phyloP scores from a whole-genome alignment of 371 early-diverging fungal genomes.

The Mortierella sp. region DNA sequence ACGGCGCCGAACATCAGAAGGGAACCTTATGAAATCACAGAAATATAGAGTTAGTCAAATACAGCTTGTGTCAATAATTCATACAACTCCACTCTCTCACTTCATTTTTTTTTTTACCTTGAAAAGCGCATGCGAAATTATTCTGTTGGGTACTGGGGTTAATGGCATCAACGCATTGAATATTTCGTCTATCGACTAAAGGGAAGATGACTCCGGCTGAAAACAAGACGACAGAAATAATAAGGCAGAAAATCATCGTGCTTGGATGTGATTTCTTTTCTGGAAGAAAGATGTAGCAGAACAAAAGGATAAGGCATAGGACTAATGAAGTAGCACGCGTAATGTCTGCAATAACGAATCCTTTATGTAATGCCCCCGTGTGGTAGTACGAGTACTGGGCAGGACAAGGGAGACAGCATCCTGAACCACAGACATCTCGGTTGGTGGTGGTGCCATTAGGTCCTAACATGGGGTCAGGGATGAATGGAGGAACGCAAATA shows the following conservation, averaged over 20 bases:
- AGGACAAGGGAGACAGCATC: slow-evolving; percentile 42
- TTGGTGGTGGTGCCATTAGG: slow-evolving; percentile 15
- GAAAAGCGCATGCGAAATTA: slow-evolving; percentile 72
- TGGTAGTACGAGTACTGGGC: slow-evolving; percentile 57
- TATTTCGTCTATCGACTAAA: slow-evolving; percentile 61
- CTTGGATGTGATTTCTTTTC: slow-evolving; percentile 77
- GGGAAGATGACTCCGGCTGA: slow-evolving; percentile 67
- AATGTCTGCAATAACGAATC: slow-evolving; percentile 63
- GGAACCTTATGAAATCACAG: not conserved
- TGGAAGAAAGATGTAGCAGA: slow-evolving; percentile 69
- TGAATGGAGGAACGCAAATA: slow-evolving; percentile 29
- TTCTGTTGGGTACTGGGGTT: slow-evolving; percentile 65
- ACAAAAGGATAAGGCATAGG: slow-evolving; percentile 62
- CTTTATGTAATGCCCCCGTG: slow-evolving; percentile 59
- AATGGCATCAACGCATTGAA: slow-evolving; percentile 67
- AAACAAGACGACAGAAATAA: slow-evolving; percentile 67
- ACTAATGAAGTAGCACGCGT: slow-evolving; percentile 66
- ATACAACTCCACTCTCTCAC: too few species aligned
- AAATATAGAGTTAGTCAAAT: too few species aligned
- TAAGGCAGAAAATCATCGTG: slow-evolving; percentile 70
- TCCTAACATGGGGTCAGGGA: slow-evolving; percentile 20
- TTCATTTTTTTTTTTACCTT: slow-evolving; percentile 59
- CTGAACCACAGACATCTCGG: slow-evolving; percentile 23
- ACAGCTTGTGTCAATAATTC: not conserved
- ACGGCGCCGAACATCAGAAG: slow-evolving; percentile 67